Conservation (phyloP, 2,329 filamentous ascomycete species). For the Exophiala aquamarina region DNA sequence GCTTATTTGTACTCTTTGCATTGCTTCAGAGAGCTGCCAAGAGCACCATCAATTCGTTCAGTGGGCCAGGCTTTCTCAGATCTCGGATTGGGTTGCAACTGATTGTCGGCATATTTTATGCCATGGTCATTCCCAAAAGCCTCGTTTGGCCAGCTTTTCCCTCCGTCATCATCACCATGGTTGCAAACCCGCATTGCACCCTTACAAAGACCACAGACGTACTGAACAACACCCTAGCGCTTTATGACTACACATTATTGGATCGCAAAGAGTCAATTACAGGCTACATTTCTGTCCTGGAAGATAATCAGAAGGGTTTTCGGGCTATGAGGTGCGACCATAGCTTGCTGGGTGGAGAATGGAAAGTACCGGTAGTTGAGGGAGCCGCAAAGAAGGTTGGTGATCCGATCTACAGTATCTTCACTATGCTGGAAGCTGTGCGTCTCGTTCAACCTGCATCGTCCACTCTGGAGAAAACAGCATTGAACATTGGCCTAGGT, state of each 20-base stretch:
- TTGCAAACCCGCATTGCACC: conserved; percentile 73
- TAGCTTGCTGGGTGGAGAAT: conserved; percentile 89
- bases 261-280: conserved; percentile 84
- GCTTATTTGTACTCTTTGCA: conserved; percentile 66
- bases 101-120: conserved; percentile 64
- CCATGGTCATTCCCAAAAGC: conserved; percentile 67
- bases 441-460: conserved; percentile 65
- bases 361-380: conserved; percentile 58
- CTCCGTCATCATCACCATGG: conserved; percentile 62
- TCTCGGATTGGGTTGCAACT: conserved; percentile 73
- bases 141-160: conserved; percentile 68
- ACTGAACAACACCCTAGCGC: conserved; percentile 66
- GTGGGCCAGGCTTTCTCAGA: conserved; percentile 64
- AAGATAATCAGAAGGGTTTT: conserved; percentile 70
- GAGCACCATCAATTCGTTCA: conserved; percentile 45
- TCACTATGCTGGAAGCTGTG: conserved; percentile 90
- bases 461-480: conserved; percentile 41
- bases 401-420: conserved; percentile 94
- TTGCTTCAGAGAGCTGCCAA: conserved; percentile 43
- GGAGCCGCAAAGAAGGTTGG: conserved; percentile 55
- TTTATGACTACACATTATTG: conserved; percentile 70
- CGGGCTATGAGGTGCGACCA: conserved; percentile 90
- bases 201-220: conserved; percentile 58
- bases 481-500: conserved; percentile 86
- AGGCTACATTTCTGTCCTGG: conserved; percentile 87